These are phyloP conservation scores for Candolleomyces eurysporus DNA, from an alignment of 768 basidiomycete genomes.

Conservation along the genomic window DNA sequence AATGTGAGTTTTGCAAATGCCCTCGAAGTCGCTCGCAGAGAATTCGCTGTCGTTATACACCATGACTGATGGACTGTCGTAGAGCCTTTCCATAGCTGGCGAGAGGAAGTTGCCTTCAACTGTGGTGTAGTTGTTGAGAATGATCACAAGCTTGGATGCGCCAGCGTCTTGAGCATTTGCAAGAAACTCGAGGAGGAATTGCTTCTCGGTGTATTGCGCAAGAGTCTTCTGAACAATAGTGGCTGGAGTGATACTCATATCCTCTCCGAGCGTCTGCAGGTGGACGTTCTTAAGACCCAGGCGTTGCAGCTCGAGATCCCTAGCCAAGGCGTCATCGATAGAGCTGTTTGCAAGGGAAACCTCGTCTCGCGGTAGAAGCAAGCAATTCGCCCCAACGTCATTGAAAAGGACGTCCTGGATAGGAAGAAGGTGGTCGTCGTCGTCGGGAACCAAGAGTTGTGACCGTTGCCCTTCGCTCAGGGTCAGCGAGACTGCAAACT, in stretches of 20 bases:
- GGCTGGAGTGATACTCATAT: slow-evolving; percentile 43
- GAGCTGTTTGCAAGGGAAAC: slow-evolving; percentile 27
- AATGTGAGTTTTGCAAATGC: slow-evolving; percentile 41
- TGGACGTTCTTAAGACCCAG: slow-evolving; percentile 34
- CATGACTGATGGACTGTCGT: slow-evolving; percentile 34
- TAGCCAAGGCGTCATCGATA: slow-evolving; percentile 30
- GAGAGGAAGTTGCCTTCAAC: slow-evolving; percentile 24
- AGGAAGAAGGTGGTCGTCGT: slow-evolving; percentile 21
- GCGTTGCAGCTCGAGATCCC: slow-evolving; percentile 26
- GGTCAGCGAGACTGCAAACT: slow-evolving; percentile 22
- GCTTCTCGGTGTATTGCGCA: slow-evolving; percentile 38
- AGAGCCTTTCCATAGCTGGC: slow-evolving; percentile 29
- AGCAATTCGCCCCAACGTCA: slow-evolving; percentile 34
- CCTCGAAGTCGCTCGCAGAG: slow-evolving; percentile 40
- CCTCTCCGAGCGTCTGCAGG: slow-evolving; percentile 25
- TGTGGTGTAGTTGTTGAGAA: slow-evolving; percentile 31
- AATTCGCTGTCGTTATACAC: slow-evolving; percentile 46
- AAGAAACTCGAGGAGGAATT: slow-evolving; percentile 48
- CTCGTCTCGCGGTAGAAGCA: slow-evolving; percentile 17
- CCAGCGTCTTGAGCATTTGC: slow-evolving; percentile 53
- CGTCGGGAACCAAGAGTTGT: slow-evolving; percentile 36
- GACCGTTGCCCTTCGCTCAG: slow-evolving; percentile 18
- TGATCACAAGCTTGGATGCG: slow-evolving; percentile 31
- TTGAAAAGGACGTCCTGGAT: slow-evolving; percentile 34
- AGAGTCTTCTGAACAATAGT: slow-evolving; percentile 43